These are phyloP conservation scores for Cyanophora paradoxa DNA, from an alignment of 78 protist species.

Conservation along the genomic window DNA sequence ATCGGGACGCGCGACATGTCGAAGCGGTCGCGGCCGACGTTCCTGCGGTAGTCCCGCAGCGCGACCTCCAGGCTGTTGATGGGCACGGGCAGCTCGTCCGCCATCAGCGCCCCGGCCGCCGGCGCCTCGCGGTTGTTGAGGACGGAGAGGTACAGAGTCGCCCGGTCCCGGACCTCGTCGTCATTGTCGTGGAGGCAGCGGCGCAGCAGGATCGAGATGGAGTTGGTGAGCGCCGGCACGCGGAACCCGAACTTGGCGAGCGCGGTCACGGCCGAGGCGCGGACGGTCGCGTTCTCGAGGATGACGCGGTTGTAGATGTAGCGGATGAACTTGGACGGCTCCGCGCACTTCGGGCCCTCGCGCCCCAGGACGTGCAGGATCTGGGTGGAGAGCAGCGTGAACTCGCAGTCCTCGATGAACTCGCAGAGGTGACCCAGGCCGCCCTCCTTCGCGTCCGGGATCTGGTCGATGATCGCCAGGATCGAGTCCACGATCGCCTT, in stretches of 20 bases:
- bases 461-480: constrained; percentile 45
- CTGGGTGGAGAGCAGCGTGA: constrained; percentile 63
- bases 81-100: constrained; percentile 24
- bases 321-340: constrained; percentile 79
- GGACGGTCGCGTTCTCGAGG: constrained; percentile 37
- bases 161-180: constrained; percentile 93
- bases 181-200: constrained; percentile 77
- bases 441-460: constrained; percentile 72
- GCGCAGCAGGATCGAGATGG: constrained; percentile 50
- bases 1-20: not conserved
- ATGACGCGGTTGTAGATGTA: constrained; percentile 91
- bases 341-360: constrained; percentile 66
- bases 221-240: constrained; percentile 36
- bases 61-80: constrained; percentile 1
- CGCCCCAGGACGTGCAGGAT: constrained; percentile 85
- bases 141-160: constrained; percentile 48
- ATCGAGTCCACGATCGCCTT: constrained; percentile 85
- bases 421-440: constrained; percentile 90
- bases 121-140: constrained; percentile 6
- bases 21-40: not conserved
- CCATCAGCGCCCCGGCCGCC: not conserved
- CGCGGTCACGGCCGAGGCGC: constrained; percentile 89
- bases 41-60: constrained; percentile 15
- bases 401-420: constrained; percentile 98
- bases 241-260: constrained; percentile 89